These are phyloP conservation scores for Heritiera fomes DNA, from an alignment of 345 rosid species.

Conservation along the genomic window DNA sequence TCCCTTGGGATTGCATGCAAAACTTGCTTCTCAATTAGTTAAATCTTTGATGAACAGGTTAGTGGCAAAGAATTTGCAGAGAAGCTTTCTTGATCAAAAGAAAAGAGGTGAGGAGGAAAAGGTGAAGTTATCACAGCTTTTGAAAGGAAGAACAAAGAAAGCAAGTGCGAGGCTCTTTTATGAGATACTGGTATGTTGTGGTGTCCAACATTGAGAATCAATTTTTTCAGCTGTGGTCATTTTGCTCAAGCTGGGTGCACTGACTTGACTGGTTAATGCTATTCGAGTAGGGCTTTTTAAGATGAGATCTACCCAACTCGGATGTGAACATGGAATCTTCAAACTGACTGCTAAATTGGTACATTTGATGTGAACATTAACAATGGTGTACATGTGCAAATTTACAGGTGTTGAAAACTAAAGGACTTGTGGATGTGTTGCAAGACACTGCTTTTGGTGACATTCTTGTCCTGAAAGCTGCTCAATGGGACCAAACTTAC, in stretches of 20 bases:
- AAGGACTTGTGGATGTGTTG: constrained; percentile 58
- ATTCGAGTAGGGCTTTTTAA: not conserved
- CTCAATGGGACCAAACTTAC: not conserved
- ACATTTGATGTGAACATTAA: constrained; percentile 13
- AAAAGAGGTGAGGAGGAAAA: constrained; percentile 47
- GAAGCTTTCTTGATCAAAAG: constrained; percentile 38
- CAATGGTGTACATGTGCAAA: not conserved
- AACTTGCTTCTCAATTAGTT: constrained; percentile 16
- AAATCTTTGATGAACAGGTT: constrained; percentile 44
- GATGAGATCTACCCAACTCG: not conserved
- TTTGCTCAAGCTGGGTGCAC: not conserved
- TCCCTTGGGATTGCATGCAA: not conserved
- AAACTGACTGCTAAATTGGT: not conserved
- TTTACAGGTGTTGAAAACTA: constrained; percentile 68
- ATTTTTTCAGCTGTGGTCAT: not conserved
- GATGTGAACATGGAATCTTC: not conserved
- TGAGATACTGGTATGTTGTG: constrained; percentile 67
- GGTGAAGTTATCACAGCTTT: constrained; percentile 47
- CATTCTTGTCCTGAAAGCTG: constrained; percentile 45
- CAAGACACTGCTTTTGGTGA: constrained; percentile 60
- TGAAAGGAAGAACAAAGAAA: constrained; percentile 57
- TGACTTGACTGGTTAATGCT: not conserved
- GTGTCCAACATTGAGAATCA: not conserved
- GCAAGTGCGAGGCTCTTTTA: constrained; percentile 75
- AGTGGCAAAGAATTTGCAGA: constrained; percentile 49